Base-by-base conservation (phyloP, 2,329 filamentous ascomycete genomes). In the Didymella arachidicola region DNA sequence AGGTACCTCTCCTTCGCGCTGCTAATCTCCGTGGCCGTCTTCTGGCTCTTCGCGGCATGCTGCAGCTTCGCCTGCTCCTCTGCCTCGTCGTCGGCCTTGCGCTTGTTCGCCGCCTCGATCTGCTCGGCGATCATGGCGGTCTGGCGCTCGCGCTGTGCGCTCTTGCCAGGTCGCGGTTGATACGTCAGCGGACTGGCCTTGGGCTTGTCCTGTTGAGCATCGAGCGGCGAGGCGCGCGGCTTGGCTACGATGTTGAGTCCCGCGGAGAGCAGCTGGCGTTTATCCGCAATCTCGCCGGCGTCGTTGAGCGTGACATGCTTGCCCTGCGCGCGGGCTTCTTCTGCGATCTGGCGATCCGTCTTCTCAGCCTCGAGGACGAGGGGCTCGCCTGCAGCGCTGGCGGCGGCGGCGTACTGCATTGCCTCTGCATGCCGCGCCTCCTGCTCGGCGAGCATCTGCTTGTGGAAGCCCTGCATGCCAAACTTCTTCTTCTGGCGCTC, bases 381-480 rank as follows among this genome's bases (percentile, higher is more conserved):
- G 25, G 26, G 16, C 14, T 53, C 44, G 16, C 44, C 49, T 53
- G 38, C 45, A 45, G 34, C 62, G 72, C 59, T 76, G 72, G 78
- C 73, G 55, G 77, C 73, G 7, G 77, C 86, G 0, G 86, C 88
- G 3, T 90, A 89, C 67, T 88, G 87, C 56, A 92, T 81, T 22
- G 87, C 83, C 68, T 90, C 87, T 2, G 86, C 84, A 73, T 93
- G 90, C 62, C 86, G 82, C 76, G 85, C 80, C 68, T 94, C 91
- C 58, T 86, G 87, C 66, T 86, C 85, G 48, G 91, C 85, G 65
- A 95, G 81, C 75, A 94, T 81, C 58, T 87, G 86, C 72, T 87
- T 88, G 76, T 93, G 93, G 72, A 95, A 94, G 2, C 86, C 88
- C 53, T 87, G 86, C 89, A 95, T 91, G 39, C 90, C 89, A n/a